phyloP scores from a whole-genome alignment of 1,284 basidiomycete genomes.

The Baeospora myosura region DNA sequence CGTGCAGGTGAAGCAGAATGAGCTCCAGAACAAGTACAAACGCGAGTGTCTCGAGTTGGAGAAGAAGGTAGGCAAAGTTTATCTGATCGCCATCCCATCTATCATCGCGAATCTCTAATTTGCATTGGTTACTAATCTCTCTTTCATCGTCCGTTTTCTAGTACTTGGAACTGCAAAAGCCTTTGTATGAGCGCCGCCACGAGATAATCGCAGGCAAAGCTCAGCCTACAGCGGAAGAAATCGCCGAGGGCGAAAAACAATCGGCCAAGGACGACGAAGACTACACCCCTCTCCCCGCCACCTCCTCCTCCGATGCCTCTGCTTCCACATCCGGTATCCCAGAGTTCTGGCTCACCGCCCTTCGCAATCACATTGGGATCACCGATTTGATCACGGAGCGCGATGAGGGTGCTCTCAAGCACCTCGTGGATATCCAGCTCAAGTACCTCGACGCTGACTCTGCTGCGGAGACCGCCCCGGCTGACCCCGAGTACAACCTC shows the following conservation, averaged over 20 bases:
- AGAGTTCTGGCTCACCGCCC: constrained; percentile 96
- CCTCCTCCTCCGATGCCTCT: constrained; percentile 24
- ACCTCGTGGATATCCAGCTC: constrained; percentile 62
- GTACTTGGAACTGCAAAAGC: constrained; percentile 83
- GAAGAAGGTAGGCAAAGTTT: constrained; percentile 86
- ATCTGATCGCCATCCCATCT: too few species aligned
- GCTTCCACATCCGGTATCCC: constrained; percentile 59
- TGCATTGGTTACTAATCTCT: constrained; percentile 3
- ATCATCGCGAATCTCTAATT: too few species aligned
- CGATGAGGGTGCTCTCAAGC: constrained; percentile 74
- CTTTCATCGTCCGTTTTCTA: constrained; percentile 22
- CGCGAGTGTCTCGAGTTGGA: constrained; percentile 94
- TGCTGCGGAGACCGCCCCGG: constrained; percentile 32
- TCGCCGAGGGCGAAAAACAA: constrained; percentile 70
- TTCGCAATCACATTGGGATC: constrained; percentile 86
- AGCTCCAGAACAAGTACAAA: constrained; percentile 94
- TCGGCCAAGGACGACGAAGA: constrained; percentile 65
- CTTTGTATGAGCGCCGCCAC: constrained; percentile 82
- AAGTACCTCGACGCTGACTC: constrained; percentile 45
- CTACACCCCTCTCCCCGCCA: constrained; percentile 50
- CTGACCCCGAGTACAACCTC: too few species aligned
- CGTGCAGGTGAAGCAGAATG: constrained; percentile 87
- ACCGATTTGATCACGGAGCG: constrained; percentile 89
- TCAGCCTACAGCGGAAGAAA: constrained; percentile 76
- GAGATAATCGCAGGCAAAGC: constrained; percentile 78